Evolutionary conservation across 1,284 basidiomycete species (phyloP).

Genomic region (Heterobasidion irregulare): DNA sequence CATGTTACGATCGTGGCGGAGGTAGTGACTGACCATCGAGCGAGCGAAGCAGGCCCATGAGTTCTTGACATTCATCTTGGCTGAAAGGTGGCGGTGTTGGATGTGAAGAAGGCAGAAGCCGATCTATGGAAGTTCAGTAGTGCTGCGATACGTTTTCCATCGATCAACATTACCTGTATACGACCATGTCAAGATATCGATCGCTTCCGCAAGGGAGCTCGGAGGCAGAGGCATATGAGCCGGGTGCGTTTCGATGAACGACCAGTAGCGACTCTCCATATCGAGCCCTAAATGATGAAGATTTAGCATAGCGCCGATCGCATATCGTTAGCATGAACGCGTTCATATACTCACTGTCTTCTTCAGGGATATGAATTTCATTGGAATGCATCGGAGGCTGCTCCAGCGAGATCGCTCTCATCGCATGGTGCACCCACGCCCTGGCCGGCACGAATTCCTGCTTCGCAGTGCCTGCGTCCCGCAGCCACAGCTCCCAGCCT

Average conservation of each 20-base stretch:
- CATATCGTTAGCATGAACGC: background rate
- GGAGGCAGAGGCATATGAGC: constrained; percentile 48
- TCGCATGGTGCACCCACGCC: constrained; percentile 60
- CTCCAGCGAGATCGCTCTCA: constrained; percentile 41
- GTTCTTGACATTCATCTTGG: constrained; percentile 65
- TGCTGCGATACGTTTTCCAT: background rate
- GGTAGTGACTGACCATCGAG: constrained; percentile 22
- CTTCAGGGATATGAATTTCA: constrained; percentile 17
- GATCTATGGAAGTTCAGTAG: constrained; percentile 33
- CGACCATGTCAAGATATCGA: constrained; percentile 66
- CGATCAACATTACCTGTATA: constrained; percentile 45
- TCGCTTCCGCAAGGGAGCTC: constrained; percentile 51
- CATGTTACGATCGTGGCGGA: background rate
- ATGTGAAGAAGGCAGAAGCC: constrained; percentile 49
- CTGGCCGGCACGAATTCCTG: constrained; percentile 30
- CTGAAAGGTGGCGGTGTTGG: constrained; percentile 54
- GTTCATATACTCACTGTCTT: constrained; percentile 44
- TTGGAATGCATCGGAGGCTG: constrained; percentile 21
- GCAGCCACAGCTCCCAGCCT: constrained; percentile 49
- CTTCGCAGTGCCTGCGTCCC: constrained; percentile 24
- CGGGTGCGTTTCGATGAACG: constrained; percentile 66
- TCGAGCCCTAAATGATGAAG: constrained; percentile 40
- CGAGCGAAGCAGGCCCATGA: constrained; percentile 51
- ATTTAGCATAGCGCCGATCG: background rate
- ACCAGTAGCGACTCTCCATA: constrained; percentile 69